Conservation (phyloP, 305 asterid genomes). For the Striga hermonthica region DNA sequence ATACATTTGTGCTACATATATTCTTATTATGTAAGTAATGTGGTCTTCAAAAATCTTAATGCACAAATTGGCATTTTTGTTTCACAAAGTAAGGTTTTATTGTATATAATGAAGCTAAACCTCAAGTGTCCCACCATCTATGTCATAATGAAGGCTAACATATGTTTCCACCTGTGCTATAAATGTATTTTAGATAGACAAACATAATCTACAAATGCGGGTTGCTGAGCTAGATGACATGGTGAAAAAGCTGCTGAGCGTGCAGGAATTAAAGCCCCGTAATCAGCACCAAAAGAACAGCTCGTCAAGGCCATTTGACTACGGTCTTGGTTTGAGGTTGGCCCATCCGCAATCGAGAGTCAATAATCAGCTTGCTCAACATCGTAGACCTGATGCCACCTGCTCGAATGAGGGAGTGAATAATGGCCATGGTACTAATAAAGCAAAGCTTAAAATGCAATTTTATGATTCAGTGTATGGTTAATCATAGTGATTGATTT, state of each 20-base stretch:
- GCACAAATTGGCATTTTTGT: background rate
- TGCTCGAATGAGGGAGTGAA: conserved; percentile 28
- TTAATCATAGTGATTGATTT: background rate
- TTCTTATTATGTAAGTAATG: too few relatives aligned
- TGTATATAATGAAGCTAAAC: background rate
- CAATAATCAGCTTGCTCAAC: conserved; percentile 44
- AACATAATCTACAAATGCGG: conserved; percentile 56
- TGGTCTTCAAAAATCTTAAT: too few relatives aligned
- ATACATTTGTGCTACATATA: too few relatives aligned
- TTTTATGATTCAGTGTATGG: conserved; percentile 5
- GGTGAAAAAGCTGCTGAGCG: conserved; percentile 52
- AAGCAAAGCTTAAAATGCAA: conserved; percentile 41
- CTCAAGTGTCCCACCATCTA: background rate
- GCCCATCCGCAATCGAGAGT: conserved; percentile 46
- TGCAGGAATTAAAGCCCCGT: conserved; percentile 38
- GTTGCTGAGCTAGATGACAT: conserved; percentile 68
- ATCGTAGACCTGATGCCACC: conserved; percentile 34
- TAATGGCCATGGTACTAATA: conserved; percentile 26
- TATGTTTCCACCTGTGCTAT: conserved; percentile 23
- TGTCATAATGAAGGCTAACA: conserved; percentile 12
- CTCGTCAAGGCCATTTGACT: conserved; percentile 37
- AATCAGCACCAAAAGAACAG: conserved; percentile 39
- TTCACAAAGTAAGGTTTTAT: background rate
- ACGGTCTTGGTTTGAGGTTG: conserved; percentile 47
- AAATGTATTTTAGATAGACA: conserved; percentile 51